phyloP scores from a whole-genome alignment of 2,329 filamentous ascomycete species.

The Hypocreales sp. region DNA sequence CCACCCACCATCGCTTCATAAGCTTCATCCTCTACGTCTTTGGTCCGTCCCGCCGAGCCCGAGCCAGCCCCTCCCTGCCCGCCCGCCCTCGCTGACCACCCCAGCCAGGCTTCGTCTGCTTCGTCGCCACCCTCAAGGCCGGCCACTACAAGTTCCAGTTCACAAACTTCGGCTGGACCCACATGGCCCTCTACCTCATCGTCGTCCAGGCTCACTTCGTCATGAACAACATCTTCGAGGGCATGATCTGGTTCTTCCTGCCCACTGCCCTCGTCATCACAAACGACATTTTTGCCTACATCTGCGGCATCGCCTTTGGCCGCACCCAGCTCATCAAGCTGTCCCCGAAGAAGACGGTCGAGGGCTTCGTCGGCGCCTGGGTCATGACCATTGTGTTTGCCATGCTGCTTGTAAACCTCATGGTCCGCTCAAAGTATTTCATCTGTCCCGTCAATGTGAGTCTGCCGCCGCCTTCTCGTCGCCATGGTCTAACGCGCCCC shows the following conservation, averaged over 20 bases:
- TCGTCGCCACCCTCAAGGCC: slow-evolving; percentile 85
- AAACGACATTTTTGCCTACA: slow-evolving; percentile 97
- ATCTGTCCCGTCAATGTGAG: slow-evolving; percentile 85
- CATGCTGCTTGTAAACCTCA: slow-evolving; percentile 62
- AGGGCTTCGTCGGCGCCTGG: slow-evolving; percentile 95
- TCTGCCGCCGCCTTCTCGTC: background rate
- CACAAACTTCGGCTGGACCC: slow-evolving; percentile 97
- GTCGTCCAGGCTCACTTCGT: slow-evolving; percentile 97
- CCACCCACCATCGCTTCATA: slow-evolving; percentile 96
- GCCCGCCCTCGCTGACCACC: slow-evolving; percentile 5
- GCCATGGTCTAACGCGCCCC: slow-evolving; percentile 5
- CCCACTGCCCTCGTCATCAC: slow-evolving; percentile 91
- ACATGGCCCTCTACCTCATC: slow-evolving; percentile 97
- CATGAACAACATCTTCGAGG: slow-evolving; percentile 99
- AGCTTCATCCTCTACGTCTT: slow-evolving; percentile 97
- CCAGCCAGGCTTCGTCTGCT: slow-evolving; percentile 79
- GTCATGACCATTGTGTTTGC: slow-evolving; percentile 85
- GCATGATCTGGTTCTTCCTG: slow-evolving; percentile 99
- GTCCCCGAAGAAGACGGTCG: slow-evolving; percentile 97
- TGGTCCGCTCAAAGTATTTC: slow-evolving; percentile 91
- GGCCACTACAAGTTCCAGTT: slow-evolving; percentile 98
- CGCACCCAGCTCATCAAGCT: slow-evolving; percentile 94
- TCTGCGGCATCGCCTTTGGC: slow-evolving; percentile 94
- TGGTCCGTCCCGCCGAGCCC: slow-evolving; percentile 42
- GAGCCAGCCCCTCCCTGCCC: background rate